Evolutionary conservation across 441 rosid genomes (phyloP).

Genomic region (Hypseocharis bilobata): DNA sequence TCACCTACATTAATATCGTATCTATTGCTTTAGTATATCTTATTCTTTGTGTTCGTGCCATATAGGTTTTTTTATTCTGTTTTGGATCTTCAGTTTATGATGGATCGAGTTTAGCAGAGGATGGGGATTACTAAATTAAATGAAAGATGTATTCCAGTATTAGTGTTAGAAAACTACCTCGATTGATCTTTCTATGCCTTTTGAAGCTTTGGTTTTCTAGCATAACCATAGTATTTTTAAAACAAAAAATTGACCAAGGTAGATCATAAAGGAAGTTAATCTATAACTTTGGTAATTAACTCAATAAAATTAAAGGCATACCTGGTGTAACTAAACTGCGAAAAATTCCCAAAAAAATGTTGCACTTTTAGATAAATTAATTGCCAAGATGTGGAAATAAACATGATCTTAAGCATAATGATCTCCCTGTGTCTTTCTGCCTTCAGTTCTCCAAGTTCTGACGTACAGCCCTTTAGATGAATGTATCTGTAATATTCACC

Average conservation of each 20-base stretch:
- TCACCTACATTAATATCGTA: conserved; percentile 2
- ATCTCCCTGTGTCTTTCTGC: not conserved
- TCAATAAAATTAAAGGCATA: no score
- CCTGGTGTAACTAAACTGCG: not conserved
- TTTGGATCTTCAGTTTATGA: not conserved
- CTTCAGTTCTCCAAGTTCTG: not conserved
- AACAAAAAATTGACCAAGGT: not conserved
- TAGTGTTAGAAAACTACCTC: no score
- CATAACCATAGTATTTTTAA: no score
- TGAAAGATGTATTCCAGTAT: not conserved
- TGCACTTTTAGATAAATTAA: not conserved
- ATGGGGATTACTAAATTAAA: no score
- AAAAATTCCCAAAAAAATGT: no score
- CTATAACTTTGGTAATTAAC: not conserved
- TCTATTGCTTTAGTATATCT: not conserved
- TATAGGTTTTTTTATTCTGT: not conserved
- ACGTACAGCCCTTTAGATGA: not conserved
- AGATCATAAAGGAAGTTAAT: not conserved
- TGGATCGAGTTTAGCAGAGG: no score
- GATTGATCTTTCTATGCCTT: no score
- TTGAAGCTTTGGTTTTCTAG: no score
- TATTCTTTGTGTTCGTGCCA: not conserved
- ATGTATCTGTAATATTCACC: not conserved
- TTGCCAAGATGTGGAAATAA: not conserved
- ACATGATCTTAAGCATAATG: not conserved